Evolutionary conservation across 1,284 basidiomycete species (phyloP).

Genomic region (Cryptococcus hybrid): DNA sequence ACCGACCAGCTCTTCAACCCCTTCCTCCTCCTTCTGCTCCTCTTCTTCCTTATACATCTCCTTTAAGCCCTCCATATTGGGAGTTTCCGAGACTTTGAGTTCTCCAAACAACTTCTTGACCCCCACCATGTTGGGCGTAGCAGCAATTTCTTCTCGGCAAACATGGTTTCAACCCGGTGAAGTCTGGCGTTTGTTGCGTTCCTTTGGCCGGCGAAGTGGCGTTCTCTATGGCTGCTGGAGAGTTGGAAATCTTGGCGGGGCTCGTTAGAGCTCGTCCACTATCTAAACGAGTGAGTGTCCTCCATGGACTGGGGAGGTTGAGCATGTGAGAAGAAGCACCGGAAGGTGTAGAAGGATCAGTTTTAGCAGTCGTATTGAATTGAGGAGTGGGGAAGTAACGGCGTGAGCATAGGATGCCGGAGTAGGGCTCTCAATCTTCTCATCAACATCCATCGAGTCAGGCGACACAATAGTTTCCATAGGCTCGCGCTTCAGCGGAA

Average conservation of each 20-base stretch:
- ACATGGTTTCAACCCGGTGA: slow-evolving; percentile 28
- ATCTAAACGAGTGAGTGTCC: slow-evolving; percentile 25
- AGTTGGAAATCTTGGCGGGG: slow-evolving; percentile 9
- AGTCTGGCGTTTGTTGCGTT: slow-evolving; percentile 18
- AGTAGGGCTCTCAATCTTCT: background rate
- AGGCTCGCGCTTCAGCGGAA: slow-evolving; percentile 7
- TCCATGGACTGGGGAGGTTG: slow-evolving; percentile 11
- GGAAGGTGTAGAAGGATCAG: slow-evolving; percentile 13
- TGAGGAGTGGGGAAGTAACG: background rate
- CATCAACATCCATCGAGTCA: background rate
- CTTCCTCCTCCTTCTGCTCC: slow-evolving; percentile 2
- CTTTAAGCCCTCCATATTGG: slow-evolving; percentile 17
- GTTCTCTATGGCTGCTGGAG: slow-evolving; percentile 26
- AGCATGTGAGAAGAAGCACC: slow-evolving; percentile 26
- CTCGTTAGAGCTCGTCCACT: background rate
- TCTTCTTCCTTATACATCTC: slow-evolving; percentile 25
- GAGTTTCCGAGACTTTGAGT: slow-evolving; percentile 15
- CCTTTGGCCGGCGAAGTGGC: slow-evolving; percentile 18
- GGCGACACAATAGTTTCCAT: background rate
- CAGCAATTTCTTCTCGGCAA: slow-evolving; percentile 5
- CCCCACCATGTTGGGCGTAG: slow-evolving; percentile 23
- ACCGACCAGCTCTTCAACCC: background rate
- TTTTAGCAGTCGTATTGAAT: background rate
- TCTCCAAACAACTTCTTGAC: slow-evolving; percentile 26
- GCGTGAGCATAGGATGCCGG: background rate